Base-by-base conservation (phyloP, 2,329 filamentous ascomycete species). In the Dactylellina drechsleri region DNA sequence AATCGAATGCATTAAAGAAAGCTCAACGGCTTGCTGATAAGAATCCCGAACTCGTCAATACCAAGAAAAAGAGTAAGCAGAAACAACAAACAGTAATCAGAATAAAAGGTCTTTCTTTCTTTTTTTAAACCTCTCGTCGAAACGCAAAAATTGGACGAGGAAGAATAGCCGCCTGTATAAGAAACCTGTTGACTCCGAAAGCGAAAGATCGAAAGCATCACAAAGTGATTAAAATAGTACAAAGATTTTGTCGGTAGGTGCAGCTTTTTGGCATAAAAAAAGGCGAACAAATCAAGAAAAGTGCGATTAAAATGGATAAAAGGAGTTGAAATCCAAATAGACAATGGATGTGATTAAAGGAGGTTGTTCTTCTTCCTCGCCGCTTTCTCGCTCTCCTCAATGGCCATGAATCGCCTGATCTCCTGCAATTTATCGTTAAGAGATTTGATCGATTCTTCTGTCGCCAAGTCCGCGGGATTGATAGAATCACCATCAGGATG, bases 291-390 rank as follows among this genome's bases (percentile, higher is more conserved):
- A 31, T 56, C 28, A 70, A n/a, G 18, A 66, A 54, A 26, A 1
- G 8, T 28, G 41, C 26, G 8, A 41, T 23, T 15, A 36, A n/a
- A 10, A 26, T n/a, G 8, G 23, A n/a, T 49, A 41, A 28, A 15
- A 50, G 53, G 40, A 20, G 43, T 18, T 41, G 49, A 20, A 65
- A 20, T 8, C 10, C 1, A 16, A 64, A 3, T 53, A 26, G 28
- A 45, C 4, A 49, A 47, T 47, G 23, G 16, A 36, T 36, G 12
- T 26, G 52, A n/a, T 64, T 23, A 74, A 26, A 74, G 70, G 47
- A 74, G 70, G 20, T 74, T 74, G 47, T 65, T 65, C 62, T 74
- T 74, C 70, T 74, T 74, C 31, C 70, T 57, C 7, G 70, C 70
- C 2, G 70, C 70, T 28, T 74, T 74, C 57, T 74, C 70, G 41